Percentiles rank a stretch among this genome's conserved stretches.
phyloP scores from a whole-genome alignment of 768 basidiomycete species.

The Termitomyces sp. region DNA sequence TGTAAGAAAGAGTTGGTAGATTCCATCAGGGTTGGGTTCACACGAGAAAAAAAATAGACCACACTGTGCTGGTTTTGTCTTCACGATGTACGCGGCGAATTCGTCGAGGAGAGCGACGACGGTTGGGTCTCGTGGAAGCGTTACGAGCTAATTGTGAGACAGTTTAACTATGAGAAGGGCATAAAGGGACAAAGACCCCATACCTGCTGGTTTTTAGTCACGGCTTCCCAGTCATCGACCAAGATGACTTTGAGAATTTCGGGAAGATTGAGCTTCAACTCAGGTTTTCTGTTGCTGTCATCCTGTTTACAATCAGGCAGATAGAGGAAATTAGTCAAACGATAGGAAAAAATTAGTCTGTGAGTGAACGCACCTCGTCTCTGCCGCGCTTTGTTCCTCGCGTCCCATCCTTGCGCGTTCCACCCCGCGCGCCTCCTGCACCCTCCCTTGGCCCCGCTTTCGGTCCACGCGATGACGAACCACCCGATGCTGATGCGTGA shows the following conservation, averaged over 20 bases:
- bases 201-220: constrained; percentile 94
- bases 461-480: constrained; percentile 19
- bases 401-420: constrained; percentile 56
- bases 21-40: not conserved
- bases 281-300: constrained; percentile 74
- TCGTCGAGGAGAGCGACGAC: constrained; percentile 76
- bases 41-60: constrained; percentile 18
- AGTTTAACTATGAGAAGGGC: not conserved
- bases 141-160: constrained; percentile 58
- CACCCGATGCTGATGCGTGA: constrained; percentile 18
- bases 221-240: constrained; percentile 97
- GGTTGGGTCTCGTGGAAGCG: constrained; percentile 75
- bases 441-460: constrained; percentile 24
- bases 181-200: constrained; percentile 10
- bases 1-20: not conserved
- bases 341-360: not conserved
- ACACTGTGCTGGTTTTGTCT: constrained; percentile 46
- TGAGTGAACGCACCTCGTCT: constrained; percentile 56
- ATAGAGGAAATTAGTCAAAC: not conserved
- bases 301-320: constrained; percentile 42
- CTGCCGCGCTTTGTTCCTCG: constrained; percentile 67
- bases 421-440: constrained; percentile 29
- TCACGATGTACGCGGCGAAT: constrained; percentile 64
- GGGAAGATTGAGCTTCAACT: constrained; percentile 88
- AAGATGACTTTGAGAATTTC: constrained; percentile 86